Percentiles rank a stretch among this genome's conserved stretches.
phyloP scores from a whole-genome alignment of 805 yeast species.

The Wickerhamomyces ciferrii region DNA sequence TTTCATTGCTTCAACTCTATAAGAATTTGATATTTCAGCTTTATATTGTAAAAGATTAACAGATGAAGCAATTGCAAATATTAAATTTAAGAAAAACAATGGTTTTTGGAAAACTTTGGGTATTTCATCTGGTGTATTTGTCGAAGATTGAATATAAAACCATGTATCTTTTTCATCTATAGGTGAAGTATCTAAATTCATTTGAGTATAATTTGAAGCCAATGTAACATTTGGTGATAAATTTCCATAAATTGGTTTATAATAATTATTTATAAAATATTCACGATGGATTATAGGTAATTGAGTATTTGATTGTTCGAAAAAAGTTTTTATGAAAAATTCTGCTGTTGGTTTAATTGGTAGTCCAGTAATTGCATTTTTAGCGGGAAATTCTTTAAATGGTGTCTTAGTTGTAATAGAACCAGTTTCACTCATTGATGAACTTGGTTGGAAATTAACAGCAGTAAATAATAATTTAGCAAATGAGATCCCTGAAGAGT shows the following conservation, averaged over 20 bases:
- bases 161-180: conserved; percentile 35
- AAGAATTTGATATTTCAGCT: conserved; percentile 61
- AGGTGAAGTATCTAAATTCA: conserved; percentile 30
- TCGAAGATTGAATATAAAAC: conserved; percentile 23
- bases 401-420: conserved; percentile 23
- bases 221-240: conserved; percentile 47
- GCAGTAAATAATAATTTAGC: conserved; percentile 78
- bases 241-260: conserved; percentile 77
- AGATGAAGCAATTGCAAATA: conserved; percentile 78
- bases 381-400: conserved; percentile 14
- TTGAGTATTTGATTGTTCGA: conserved; percentile 79
- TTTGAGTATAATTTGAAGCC: conserved; percentile 51
- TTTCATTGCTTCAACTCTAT: conserved; percentile 58
- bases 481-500: conserved; percentile 62
- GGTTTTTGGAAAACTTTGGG: conserved; percentile 48
- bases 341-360: conserved; percentile 74
- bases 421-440: conserved; percentile 21
- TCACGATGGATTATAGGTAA: conserved; percentile 82
- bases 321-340: conserved; percentile 55
- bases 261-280: conserved; percentile 58
- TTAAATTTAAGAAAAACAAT: conserved; percentile 66
- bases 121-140: conserved; percentile 29
- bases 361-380: conserved; percentile 40
- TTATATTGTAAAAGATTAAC: conserved; percentile 66
- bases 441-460: conserved; percentile 50